Evolutionary conservation across 192 early-diverging fungal genomes (phyloP), one percentile per base, ranked within the genome.

Genomic region (Podochytrium sp.): DNA sequence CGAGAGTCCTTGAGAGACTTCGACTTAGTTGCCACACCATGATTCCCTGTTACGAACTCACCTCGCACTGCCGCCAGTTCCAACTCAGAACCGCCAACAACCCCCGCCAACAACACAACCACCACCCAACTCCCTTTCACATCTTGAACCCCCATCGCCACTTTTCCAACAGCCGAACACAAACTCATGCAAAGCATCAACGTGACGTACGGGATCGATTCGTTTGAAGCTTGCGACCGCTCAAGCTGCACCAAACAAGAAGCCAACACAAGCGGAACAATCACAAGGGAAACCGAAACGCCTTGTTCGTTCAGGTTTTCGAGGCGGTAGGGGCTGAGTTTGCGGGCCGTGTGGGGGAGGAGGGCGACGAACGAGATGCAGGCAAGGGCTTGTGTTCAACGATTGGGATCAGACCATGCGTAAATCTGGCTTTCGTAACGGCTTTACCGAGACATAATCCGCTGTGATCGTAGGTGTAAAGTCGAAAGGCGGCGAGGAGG

Each of bases 221-320:
- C 7, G 0, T 7, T 6, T 55, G 52, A 23, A 55, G 20, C 25
- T 7, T 6, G 0, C 0, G 7, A 25, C 7, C 25, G 7, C 10
- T 66, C 29, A 0, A 53, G 30, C 32, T 66, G 41, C 27, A 66
- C 65, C 14, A 56, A 41, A 42, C 37, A 70, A 57, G 49, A 7
- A 57, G 2, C 16, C 39, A 70, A 29, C 14, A 70, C 55, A 32
- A 30, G n/a, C 16, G 41, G 65, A 66, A 66, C 40, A 30, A 66
- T 30, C 33, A 34, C 49, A 53, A 66, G 47, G 35, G 14, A 16
- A n/a, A 32, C 7, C 25, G 23, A 20, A 55, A 55, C 5, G 25
- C 52, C 52, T 55, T 55, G 52, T 20, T 55, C 52, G 7, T 55
- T 25, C 16, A 25, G 20, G 20, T 29, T 10, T 55, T 55, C 52